Evolutionary conservation across 148 eudicot genomes (phyloP), one percentile per base, ranked within the genome.

Genomic region (Agrostemma githago): DNA sequence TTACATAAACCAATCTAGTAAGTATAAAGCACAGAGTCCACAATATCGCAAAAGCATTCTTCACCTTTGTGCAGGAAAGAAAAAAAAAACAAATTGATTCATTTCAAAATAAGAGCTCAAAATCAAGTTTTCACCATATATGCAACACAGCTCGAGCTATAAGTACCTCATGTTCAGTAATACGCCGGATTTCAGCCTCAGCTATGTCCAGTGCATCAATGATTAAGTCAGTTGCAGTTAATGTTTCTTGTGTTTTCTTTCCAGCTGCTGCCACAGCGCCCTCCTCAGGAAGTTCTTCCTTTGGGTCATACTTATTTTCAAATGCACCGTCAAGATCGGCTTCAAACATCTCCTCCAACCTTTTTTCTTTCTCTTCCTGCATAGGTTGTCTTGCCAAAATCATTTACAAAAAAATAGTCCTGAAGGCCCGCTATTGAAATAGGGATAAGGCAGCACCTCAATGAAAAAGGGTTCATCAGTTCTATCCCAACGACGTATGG

Each of bases 311-410:
- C 77, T 79, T 85, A 75, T 73, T 85, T 71, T 89, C 97, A 76
- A 80, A 81, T 70, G 89, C 72, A 81, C 88, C 86, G 60, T 94
- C 96, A 82, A 87, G 80, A 81, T 89, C 96, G 68, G 89, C 70
- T 78, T 92, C 97, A 81, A 92, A 90, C 89, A 88, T 90, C 84
- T 92, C 99, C 73, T 92, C 97, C 86, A 92, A 72, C 77, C 99
- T 88, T 79, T 89, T 95, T 66, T 95, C 99, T 84, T 89, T 92
- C 84, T 95, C 99, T 77, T 95, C 99, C 99, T 95, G 90, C 77
- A 79, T 78, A 82, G 61, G 56, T 2, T 2, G 58, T 59, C 62
- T 39, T 66, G 62, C 14, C 26, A 43, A 21, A 64, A 21, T 68
- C 39, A 17, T 21, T 57, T 38, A 53, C 21, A 16, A 48, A 53